These are phyloP conservation scores for Oidium heveae DNA, from an alignment of 2,329 filamentous ascomycete genomes.

Conservation along the genomic window DNA sequence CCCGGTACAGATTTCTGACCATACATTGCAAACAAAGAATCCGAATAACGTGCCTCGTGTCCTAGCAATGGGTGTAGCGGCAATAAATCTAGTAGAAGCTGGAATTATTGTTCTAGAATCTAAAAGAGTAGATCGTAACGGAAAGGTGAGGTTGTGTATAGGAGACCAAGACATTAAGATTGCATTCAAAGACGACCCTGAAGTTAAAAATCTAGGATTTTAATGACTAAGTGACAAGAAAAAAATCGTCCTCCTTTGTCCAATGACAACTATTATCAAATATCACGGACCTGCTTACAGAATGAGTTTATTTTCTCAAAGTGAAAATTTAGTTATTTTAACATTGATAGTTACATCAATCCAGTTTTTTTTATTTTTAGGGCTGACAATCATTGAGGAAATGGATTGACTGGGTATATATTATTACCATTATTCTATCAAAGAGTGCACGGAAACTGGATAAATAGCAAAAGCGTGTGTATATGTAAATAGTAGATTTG, in stretches of 20 bases:
- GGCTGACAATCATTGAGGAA: too few species aligned
- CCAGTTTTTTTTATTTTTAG: too few species aligned
- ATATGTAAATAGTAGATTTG: too few species aligned
- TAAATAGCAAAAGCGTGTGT: too few species aligned
- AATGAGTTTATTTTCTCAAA: too few species aligned
- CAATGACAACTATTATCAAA: too few species aligned
- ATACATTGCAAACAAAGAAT: not conserved
- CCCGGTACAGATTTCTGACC: not conserved
- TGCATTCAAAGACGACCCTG: slow-evolving; percentile 68
- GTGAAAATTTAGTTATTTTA: too few species aligned
- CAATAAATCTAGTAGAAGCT: slow-evolving; percentile 62
- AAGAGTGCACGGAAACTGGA: too few species aligned
- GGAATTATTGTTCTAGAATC: slow-evolving; percentile 71
- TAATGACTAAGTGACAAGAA: slow-evolving; percentile 3
- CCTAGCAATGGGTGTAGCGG: slow-evolving; percentile 41
- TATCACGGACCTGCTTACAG: too few species aligned
- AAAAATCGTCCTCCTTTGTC: not conserved
- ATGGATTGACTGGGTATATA: too few species aligned
- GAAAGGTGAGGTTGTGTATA: slow-evolving; percentile 64
- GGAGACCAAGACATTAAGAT: slow-evolving; percentile 77
- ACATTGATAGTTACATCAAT: too few species aligned
- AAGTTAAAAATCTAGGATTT: slow-evolving; percentile 35
- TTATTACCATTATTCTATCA: too few species aligned
- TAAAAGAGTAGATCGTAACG: slow-evolving; percentile 58
- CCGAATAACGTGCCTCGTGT: slow-evolving; percentile 19